phyloP scores from a whole-genome alignment of 352 stramenopile genomes.

The Globisporangium rhizosaccharum region DNA sequence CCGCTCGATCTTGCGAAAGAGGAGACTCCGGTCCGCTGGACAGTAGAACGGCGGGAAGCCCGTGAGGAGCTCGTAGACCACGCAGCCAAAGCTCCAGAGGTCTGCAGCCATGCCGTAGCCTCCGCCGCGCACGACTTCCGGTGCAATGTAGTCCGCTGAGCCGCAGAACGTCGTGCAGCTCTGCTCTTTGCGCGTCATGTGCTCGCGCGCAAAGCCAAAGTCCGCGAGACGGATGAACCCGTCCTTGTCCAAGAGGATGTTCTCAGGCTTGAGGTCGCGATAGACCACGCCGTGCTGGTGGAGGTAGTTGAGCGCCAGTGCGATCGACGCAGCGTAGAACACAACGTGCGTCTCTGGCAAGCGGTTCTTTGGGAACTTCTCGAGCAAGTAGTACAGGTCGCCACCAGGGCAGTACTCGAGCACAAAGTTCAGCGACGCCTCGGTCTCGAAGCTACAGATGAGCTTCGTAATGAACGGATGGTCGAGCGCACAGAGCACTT shows the following conservation, averaged over 20 bases:
- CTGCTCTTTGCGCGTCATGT: conserved; percentile 48
- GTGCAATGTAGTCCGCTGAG: conserved; percentile 81
- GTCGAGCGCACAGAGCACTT: conserved; percentile 92
- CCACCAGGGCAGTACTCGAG: conserved; percentile 97
- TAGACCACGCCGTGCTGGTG: conserved; percentile 80
- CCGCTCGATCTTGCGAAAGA: conserved; percentile 97
- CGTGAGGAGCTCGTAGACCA: conserved; percentile 81
- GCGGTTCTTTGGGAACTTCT: conserved; percentile 87
- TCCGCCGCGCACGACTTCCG: conserved; percentile 65
- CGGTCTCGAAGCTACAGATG: conserved; percentile 89
- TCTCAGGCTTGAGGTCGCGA: conserved; percentile 90
- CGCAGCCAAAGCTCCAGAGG: conserved; percentile 88
- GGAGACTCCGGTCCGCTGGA: conserved; percentile 74
- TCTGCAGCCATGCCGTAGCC: conserved; percentile 77
- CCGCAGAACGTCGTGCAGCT: conserved; percentile 79
- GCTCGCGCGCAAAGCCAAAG: conserved; percentile 71
- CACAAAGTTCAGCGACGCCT: conserved; percentile 96
- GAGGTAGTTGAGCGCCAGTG: conserved; percentile 90
- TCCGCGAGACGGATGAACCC: conserved; percentile 88
- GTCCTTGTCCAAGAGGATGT: conserved; percentile 84
- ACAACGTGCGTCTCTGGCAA: conserved; percentile 89
- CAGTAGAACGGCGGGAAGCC: conserved; percentile 92
- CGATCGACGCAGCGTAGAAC: conserved; percentile 98
- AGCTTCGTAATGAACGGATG: conserved; percentile 98
- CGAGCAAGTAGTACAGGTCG: conserved; percentile 93